Percentiles rank a stretch among this genome's conserved stretches.
Evolutionary conservation across 306 rosid genomes (phyloP).

Genomic region (Cucurbita maxima): DNA sequence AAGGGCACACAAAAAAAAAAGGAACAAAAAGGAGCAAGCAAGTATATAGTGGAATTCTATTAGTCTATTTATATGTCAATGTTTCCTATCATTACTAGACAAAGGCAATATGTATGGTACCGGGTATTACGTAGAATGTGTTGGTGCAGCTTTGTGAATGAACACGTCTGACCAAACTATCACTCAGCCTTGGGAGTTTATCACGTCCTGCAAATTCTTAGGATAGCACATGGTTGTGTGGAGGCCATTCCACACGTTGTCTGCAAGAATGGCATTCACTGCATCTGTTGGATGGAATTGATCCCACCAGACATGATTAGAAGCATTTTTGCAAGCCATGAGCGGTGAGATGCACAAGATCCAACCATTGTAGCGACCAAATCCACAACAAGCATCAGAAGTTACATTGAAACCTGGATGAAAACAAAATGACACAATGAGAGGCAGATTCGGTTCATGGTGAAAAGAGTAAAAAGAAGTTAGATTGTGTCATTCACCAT

Average conservation of each 20-base stretch:
- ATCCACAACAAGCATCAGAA: conserved; percentile 74
- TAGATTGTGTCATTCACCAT: conserved; percentile 25
- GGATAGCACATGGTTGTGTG: conserved; percentile 70
- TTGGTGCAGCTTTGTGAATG: neutral
- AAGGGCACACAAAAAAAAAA: too few relatives aligned
- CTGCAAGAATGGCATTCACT: conserved; percentile 72
- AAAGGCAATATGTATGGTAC: neutral
- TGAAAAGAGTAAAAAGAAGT: neutral
- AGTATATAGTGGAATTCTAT: neutral
- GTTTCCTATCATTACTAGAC: neutral
- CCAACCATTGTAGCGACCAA: conserved; percentile 75
- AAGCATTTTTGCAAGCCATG: conserved; percentile 76
- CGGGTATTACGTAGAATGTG: neutral
- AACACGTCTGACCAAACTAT: conserved; percentile 5
- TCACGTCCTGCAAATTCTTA: conserved; percentile 55
- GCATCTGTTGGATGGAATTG: conserved; percentile 89
- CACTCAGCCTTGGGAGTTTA: conserved; percentile 15
- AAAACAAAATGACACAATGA: neutral
- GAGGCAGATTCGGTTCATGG: neutral
- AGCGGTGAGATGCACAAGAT: conserved; percentile 57
- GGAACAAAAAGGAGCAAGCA: neutral
- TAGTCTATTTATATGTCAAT: neutral
- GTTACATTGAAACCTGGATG: conserved; percentile 55
- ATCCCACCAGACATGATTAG: conserved; percentile 84
- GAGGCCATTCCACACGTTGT: conserved; percentile 59